Evolutionary conservation across 2,329 filamentous ascomycete genomes (phyloP).

Genomic region (Stylonectria norvegica): DNA sequence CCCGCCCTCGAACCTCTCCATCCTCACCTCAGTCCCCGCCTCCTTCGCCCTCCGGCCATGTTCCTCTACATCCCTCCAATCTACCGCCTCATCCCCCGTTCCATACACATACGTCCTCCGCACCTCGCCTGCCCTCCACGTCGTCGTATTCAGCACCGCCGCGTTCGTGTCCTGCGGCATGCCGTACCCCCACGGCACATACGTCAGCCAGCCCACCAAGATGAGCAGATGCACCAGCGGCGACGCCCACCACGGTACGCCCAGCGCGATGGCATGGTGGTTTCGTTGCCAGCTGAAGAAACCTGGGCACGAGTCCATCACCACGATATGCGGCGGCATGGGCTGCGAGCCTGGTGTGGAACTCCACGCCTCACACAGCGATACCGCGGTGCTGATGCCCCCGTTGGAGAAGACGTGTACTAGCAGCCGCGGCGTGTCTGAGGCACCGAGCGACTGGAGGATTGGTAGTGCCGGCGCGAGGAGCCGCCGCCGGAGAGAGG

Average conservation of each 20-base stretch:
- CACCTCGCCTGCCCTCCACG: constrained; percentile 35
- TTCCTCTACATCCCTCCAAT: constrained; percentile 44
- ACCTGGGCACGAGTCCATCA: constrained; percentile 50
- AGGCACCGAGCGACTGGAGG: constrained; percentile 32
- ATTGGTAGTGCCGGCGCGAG: constrained; percentile 40
- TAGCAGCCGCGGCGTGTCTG: constrained; percentile 34
- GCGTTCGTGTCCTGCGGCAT: constrained; percentile 34
- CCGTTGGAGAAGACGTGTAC: constrained; percentile 54
- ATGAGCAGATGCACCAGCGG: constrained; percentile 36
- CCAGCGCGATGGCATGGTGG: constrained; percentile 38
- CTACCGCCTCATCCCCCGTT: constrained; percentile 45
- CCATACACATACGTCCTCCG: constrained; percentile 53
- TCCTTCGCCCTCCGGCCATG: constrained; percentile 41
- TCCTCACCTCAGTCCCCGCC: constrained; percentile 39
- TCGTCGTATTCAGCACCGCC: constrained; percentile 35
- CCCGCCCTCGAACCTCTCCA: constrained; percentile 46
- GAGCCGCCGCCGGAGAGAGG: constrained; percentile 29
- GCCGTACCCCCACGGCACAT: constrained; percentile 28
- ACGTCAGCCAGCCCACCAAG: constrained; percentile 30
- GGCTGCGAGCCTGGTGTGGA: constrained; percentile 13
- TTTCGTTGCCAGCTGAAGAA: constrained; percentile 38
- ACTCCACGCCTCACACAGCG: constrained; percentile 25
- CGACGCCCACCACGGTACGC: constrained; percentile 32
- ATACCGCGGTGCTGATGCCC: constrained; percentile 41
- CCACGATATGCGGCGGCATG: constrained; percentile 41